Evolutionary conservation across 352 stramenopile genomes (phyloP).

Genomic region (Globisporangium paroecandrum): DNA sequence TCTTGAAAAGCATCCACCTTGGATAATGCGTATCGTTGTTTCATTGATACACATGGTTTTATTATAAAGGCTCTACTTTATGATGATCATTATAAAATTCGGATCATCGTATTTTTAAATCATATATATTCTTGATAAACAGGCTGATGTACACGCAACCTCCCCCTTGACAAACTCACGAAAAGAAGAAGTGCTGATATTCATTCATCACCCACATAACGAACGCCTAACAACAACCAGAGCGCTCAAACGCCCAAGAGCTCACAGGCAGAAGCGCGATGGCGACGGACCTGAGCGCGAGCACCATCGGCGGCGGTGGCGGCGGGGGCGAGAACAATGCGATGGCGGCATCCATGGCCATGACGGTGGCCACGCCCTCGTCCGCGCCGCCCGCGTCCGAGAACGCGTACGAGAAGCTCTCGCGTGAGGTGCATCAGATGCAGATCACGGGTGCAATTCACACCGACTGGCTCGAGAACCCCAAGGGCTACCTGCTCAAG

Average conservation of each 20-base stretch:
- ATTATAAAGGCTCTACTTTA: not conserved
- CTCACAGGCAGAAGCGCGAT: constrained; percentile 14
- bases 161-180: constrained; percentile 1
- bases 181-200: not conserved
- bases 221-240: not conserved
- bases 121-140: no score
- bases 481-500: constrained; percentile 85
- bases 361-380: constrained; percentile 12
- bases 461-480: constrained; percentile 88
- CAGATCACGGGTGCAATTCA: constrained; percentile 87
- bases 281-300: constrained; percentile 52
- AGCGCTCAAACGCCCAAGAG: not conserved
- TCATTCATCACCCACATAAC: constrained; percentile 1
- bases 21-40: not conserved
- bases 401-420: constrained; percentile 89
- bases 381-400: constrained; percentile 38
- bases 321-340: constrained; percentile 14
- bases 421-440: constrained; percentile 87
- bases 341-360: constrained; percentile 11
- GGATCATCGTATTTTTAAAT: not conserved
- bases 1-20: not conserved
- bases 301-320: constrained; percentile 28
- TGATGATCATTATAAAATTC: no score
- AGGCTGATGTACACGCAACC: not conserved
- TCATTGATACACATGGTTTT: not conserved